These are phyloP conservation scores for Arthonia radiata DNA, from an alignment of 495 filamentous ascomycete genomes.

Conservation along the genomic window DNA sequence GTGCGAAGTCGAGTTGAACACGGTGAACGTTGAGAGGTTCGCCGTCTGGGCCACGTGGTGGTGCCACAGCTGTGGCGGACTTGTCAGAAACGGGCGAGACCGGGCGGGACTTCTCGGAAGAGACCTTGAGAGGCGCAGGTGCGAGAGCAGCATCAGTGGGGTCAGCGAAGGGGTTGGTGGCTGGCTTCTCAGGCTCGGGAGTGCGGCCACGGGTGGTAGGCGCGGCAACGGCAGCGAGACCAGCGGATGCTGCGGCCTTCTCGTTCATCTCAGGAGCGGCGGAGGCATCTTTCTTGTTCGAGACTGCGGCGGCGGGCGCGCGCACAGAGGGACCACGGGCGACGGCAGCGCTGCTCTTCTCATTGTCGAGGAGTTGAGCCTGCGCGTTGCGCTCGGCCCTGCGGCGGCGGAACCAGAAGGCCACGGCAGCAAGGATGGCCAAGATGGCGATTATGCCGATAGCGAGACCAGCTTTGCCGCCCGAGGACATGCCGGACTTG, in stretches of 20 bases:
- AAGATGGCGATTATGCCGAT: conserved; percentile 51
- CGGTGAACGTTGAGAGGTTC: conserved; percentile 34
- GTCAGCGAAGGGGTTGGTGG: conserved; percentile 26
- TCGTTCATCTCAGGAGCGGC: conserved; percentile 13
- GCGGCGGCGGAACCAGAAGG: conserved; percentile 41
- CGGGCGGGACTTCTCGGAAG: no score
- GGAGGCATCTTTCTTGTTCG: conserved; percentile 15
- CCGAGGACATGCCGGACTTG: conserved; percentile 36
- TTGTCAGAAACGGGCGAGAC: conserved; percentile 14
- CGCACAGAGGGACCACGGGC: conserved; percentile 14
- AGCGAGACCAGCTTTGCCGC: conserved; percentile 60
- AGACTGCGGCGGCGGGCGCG: conserved; percentile 3
- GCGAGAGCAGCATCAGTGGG: no score
- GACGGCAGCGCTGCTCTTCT: conserved; percentile 12
- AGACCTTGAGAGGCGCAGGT: no score
- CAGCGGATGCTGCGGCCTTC: conserved; percentile 6
- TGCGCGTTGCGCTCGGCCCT: conserved; percentile 16
- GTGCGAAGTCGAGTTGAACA: conserved; percentile 86
- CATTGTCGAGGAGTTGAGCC: conserved; percentile 4
- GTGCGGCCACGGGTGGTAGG: conserved; percentile 2
- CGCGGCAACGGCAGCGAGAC: conserved; percentile 6
- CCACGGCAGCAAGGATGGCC: conserved; percentile 29
- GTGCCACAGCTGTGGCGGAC: conserved; percentile 1
- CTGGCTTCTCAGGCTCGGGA: conserved; percentile 21
- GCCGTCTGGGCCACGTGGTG: no score